A percentile compares a stretch with the other conserved stretches of the same genome.
These are phyloP conservation scores for Penicillium expansum DNA, from an alignment of 2,329 filamentous ascomycete genomes.

Conservation along the genomic window DNA sequence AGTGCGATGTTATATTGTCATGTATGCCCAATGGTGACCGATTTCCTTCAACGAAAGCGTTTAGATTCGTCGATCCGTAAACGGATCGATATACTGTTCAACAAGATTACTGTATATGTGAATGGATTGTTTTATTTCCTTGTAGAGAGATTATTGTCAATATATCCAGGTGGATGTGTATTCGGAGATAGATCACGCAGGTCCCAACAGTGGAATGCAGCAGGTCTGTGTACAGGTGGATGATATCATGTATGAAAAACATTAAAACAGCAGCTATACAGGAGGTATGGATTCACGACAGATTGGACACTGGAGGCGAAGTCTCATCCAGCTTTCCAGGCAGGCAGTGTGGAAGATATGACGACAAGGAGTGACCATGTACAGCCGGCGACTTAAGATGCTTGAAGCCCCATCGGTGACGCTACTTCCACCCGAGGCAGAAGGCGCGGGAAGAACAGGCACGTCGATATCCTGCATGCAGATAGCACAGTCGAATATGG, in stretches of 20 bases:
- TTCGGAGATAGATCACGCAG: background rate
- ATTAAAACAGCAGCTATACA: slow-evolving; percentile 50
- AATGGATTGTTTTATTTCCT: background rate
- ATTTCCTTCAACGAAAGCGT: slow-evolving; percentile 27
- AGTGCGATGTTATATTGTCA: slow-evolving; percentile 7
- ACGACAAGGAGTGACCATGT: slow-evolving; percentile 96
- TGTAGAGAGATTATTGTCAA: background rate
- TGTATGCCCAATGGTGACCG: slow-evolving; percentile 10
- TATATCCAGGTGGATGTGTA: background rate
- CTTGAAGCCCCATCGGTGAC: slow-evolving; percentile 52
- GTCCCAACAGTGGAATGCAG: background rate
- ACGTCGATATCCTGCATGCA: slow-evolving; percentile 91
- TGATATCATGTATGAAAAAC: background rate
- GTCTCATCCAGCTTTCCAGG: slow-evolving; percentile 94
- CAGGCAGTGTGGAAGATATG: slow-evolving; percentile 94
- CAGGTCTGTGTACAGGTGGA: slow-evolving; percentile 1
- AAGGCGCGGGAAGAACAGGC: slow-evolving; percentile 61
- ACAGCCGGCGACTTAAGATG: slow-evolving; percentile 74
- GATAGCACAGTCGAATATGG: slow-evolving; percentile 85
- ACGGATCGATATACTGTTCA: slow-evolving; percentile 21
- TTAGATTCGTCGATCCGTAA: slow-evolving; percentile 19
- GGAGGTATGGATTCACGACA: slow-evolving; percentile 87
- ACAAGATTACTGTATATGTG: slow-evolving; percentile 12
- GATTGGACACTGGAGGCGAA: slow-evolving; percentile 89
- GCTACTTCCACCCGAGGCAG: slow-evolving; percentile 50